These are phyloP conservation scores for Ambrosia hybrid DNA, from an alignment of 140 eudicot species.

Conservation along the genomic window DNA sequence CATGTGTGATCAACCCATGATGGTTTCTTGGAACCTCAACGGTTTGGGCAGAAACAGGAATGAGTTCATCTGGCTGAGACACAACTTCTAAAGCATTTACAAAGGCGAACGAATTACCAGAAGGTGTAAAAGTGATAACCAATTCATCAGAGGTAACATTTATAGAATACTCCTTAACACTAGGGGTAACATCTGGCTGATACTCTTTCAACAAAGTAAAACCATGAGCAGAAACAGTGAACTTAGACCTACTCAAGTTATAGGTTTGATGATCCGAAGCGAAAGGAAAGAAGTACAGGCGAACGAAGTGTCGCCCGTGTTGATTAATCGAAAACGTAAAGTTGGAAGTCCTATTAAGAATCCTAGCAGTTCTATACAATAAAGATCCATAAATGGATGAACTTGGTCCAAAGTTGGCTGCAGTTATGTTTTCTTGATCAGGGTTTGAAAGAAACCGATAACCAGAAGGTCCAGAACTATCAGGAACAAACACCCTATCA, in stretches of 20 bases:
- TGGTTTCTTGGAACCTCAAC: slow-evolving; percentile 21
- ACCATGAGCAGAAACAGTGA: slow-evolving; percentile 58
- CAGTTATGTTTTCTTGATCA: slow-evolving; percentile 30
- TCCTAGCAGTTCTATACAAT: slow-evolving; percentile 59
- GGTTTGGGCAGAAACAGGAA: slow-evolving; percentile 36
- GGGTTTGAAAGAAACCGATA: slow-evolving; percentile 48
- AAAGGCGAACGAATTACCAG: slow-evolving; percentile 55
- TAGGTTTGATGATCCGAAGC: slow-evolving; percentile 23
- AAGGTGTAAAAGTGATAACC: slow-evolving; percentile 60
- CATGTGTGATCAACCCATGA: slow-evolving; percentile 35
- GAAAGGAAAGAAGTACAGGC: slow-evolving; percentile 70
- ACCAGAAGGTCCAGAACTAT: slow-evolving; percentile 16
- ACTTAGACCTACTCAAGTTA: slow-evolving; percentile 48
- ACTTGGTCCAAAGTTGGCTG: slow-evolving; percentile 31
- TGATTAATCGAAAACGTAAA: slow-evolving; percentile 62
- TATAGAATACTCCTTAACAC: slow-evolving; percentile 63
- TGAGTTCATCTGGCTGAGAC: slow-evolving; percentile 71
- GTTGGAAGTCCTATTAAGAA: slow-evolving; percentile 43
- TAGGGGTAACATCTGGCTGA: slow-evolving; percentile 37
- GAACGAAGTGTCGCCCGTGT: slow-evolving; percentile 67
- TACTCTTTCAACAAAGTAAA: slow-evolving; percentile 55
- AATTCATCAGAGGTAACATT: slow-evolving; percentile 49
- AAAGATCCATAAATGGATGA: slow-evolving; percentile 39
- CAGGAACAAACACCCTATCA: slow-evolving; percentile 50
- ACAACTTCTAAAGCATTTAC: slow-evolving; percentile 70